phyloP scores from a whole-genome alignment of 2,329 filamentous ascomycete species.

The Alternaria brassicae region DNA sequence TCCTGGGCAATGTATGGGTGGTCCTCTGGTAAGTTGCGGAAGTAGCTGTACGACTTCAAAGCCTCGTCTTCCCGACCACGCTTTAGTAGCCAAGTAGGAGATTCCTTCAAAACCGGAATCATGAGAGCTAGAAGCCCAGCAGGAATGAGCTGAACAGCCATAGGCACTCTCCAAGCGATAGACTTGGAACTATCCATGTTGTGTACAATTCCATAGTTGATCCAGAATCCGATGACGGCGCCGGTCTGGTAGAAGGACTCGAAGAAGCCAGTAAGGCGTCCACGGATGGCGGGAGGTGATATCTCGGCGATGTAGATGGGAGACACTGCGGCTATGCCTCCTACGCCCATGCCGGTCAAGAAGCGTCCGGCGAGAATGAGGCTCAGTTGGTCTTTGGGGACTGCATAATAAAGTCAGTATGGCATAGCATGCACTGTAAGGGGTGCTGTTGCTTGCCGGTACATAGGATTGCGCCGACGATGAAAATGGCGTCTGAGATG shows the following conservation, averaged over 20 bases:
- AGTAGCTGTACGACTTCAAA: constrained; percentile 48
- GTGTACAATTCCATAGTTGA: constrained; percentile 51
- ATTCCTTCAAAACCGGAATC: constrained; percentile 45
- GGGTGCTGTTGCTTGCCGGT: constrained; percentile 19
- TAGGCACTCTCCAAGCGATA: constrained; percentile 70
- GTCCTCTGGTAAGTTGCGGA: constrained; percentile 56
- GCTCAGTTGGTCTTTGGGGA: constrained; percentile 43
- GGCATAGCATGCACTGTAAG: not conserved
- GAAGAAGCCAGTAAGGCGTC: constrained; percentile 70
- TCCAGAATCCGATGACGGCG: constrained; percentile 57
- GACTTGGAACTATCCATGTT: constrained; percentile 54
- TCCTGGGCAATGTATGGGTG: constrained; percentile 52
- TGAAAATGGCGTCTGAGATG: constrained; percentile 56
- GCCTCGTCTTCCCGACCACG: constrained; percentile 49
- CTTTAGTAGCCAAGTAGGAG: constrained; percentile 43
- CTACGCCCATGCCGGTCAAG: constrained; percentile 49
- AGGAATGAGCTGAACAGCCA: constrained; percentile 56
- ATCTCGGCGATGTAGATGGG: constrained; percentile 51
- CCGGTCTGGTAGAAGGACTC: constrained; percentile 70
- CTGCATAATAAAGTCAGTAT: not conserved
- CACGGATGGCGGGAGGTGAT: constrained; percentile 67
- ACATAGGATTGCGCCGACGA: constrained; percentile 51
- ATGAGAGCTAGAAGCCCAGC: constrained; percentile 47
- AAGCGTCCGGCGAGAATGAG: constrained; percentile 55
- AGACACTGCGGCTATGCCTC: constrained; percentile 49